Base-by-base conservation (phyloP, 805 yeast species). In the Candida berthetii region DNA sequence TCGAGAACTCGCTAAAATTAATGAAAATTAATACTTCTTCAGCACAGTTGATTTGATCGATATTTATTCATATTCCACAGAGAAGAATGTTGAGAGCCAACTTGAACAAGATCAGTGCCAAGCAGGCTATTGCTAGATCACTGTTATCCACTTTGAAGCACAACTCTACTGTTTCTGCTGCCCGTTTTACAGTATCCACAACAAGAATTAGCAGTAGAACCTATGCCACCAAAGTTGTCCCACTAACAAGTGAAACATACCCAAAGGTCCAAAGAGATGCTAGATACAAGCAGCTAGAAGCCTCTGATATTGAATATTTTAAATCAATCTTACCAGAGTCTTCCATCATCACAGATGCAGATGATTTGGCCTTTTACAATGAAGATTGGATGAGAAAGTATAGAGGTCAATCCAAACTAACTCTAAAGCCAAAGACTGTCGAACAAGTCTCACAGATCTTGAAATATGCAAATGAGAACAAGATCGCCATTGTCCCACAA, bases 341-440 rank as follows among this genome's bases (percentile, higher is more conserved):
- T 22, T 65, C 71, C 14, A 67, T 69, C 33, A 61, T 73, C 48
- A 75, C 79, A 14, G 81, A 78, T 46, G 60, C 62, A 11, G 83
- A 80, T 34, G 93, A 85, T 52, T 67, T 90, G 34, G 70, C 74
- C 17, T 75, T 75, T 45, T 86, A 67, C 72, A 91, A 90, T 57
- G 91, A 85, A 60, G 98, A 90, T 62, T 85, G 95, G 88, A 90
- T 88, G 96, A 74, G 86, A 56, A 90, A 90, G 64, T 90, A 89
- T 64, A 73, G 77, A 46, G 98, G 98, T n/a, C 87, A 85, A 56
- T 81, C 96, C 0, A 69, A 75, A 53, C 58, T 91, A 24, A 89
- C 88, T 1, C 69, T 90, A 49, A 86, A 83, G 61, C 98, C 98
- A 31, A 83, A 80, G 53, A 74, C 85, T 13, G 78, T 87, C 2